Evolutionary conservation across 179 eudicot genomes (phyloP).

Genomic region (Spinacia oleracea): DNA sequence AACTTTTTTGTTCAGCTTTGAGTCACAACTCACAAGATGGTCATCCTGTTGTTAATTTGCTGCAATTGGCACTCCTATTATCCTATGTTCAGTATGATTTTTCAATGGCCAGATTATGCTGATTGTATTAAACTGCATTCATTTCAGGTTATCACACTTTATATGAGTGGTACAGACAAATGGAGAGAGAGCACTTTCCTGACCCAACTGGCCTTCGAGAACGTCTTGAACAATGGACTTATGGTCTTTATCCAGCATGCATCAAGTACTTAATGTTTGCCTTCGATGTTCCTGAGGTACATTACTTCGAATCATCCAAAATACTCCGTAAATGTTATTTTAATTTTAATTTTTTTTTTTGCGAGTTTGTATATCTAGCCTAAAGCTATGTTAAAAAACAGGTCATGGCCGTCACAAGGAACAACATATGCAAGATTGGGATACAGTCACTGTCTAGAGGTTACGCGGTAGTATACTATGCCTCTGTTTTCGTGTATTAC

Average conservation of each 20-base stretch:
- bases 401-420: conserved; percentile 98
- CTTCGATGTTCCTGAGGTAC: conserved; percentile 97
- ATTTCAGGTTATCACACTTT: conserved; percentile 92
- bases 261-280: conserved; percentile 98
- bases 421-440: conserved; percentile 83
- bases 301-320: neutral
- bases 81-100: neutral
- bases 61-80: neutral
- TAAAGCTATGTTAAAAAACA: conserved; percentile 35
- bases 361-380: conserved; percentile 33
- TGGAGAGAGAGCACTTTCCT: conserved; percentile 96
- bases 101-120: neutral
- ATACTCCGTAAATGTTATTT: too few species aligned
- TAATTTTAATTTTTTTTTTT: conserved; percentile 9
- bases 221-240: conserved; percentile 96
- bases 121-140: neutral
- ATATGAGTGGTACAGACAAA: conserved; percentile 89
- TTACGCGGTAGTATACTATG: conserved; percentile 77
- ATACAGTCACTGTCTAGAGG: conserved; percentile 74
- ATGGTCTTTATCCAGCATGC: conserved; percentile 98
- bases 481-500: conserved; percentile 93
- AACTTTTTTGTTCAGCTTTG: neutral
- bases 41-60: neutral
- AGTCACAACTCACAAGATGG: neutral
- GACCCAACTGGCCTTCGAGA: conserved; percentile 97